A percentile compares a stretch with the other conserved stretches of the same genome.
Evolutionary conservation across 2,329 filamentous ascomycete species (phyloP).

Genomic region (Zasmidium cellare): DNA sequence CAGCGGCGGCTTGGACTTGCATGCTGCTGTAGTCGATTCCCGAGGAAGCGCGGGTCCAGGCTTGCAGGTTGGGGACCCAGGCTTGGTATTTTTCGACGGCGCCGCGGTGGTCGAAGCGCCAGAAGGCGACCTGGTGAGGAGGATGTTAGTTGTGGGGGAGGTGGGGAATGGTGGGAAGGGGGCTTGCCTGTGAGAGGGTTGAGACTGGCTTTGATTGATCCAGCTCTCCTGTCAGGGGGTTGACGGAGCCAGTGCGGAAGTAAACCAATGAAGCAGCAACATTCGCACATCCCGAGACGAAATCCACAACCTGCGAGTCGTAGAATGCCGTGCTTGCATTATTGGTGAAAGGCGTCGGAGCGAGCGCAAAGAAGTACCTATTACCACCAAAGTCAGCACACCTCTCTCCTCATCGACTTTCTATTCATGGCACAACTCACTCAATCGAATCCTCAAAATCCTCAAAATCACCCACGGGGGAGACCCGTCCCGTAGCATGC

Average conservation of each 20-base stretch:
- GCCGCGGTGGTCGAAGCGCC: constrained; percentile 48
- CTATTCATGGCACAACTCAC: constrained; percentile 41
- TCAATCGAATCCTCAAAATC: constrained; percentile 46
- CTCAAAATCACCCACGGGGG: constrained; percentile 45
- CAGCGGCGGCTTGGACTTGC: constrained; percentile 32
- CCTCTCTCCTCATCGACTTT: background rate
- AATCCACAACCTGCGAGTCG: constrained; percentile 25
- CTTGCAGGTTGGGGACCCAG: constrained; percentile 45
- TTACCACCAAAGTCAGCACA: background rate
- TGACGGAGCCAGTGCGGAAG: constrained; percentile 15
- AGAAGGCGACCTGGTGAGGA: constrained; percentile 42
- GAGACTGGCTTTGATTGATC: constrained; percentile 12
- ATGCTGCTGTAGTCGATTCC: constrained; percentile 26
- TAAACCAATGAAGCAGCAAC: constrained; percentile 24
- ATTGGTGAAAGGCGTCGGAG: constrained; percentile 33
- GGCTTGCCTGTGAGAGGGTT: constrained; percentile 18
- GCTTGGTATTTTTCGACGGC: constrained; percentile 47
- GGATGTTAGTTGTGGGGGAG: background rate
- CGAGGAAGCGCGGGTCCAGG: constrained; percentile 36
- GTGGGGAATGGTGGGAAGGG: background rate
- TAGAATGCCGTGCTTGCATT: constrained; percentile 24
- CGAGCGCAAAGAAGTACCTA: constrained; percentile 45
- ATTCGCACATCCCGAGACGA: constrained; percentile 22
- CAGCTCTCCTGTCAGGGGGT: constrained; percentile 10
- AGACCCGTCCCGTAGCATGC: constrained; percentile 42